Evolutionary conservation across 129 eudicot genomes (phyloP).

Genomic region (Ambrosia trifida): DNA sequence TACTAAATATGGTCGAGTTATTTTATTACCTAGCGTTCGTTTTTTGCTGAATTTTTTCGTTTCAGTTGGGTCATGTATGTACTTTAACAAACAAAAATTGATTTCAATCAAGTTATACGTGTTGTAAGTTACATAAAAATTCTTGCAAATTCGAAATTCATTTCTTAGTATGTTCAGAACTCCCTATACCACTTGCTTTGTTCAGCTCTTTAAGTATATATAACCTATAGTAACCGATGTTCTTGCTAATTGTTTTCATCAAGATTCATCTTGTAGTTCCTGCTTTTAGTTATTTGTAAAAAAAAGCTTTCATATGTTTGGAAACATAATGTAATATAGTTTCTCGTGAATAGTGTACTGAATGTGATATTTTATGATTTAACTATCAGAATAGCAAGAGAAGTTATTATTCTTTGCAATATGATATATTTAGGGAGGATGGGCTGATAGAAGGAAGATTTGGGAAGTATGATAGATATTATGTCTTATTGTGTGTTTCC

Average conservation of each 20-base stretch:
- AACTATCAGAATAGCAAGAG: not conserved
- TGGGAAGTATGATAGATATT: too few relatives aligned
- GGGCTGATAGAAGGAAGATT: not conserved
- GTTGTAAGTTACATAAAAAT: not conserved
- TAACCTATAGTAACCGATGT: too few relatives aligned
- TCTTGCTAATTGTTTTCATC: too few relatives aligned
- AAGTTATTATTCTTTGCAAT: too few relatives aligned
- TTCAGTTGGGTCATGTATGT: not conserved
- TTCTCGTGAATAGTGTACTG: slow-evolving; percentile 11
- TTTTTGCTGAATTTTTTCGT: not conserved
- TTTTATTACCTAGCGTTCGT: not conserved
- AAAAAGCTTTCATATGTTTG: not conserved
- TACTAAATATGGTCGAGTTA: not conserved
- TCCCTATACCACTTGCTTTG: not conserved
- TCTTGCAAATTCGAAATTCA: not conserved
- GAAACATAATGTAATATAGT: not conserved
- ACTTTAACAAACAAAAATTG: not conserved
- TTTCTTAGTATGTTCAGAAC: not conserved
- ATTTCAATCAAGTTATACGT: not conserved
- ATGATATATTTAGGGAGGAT: not conserved
- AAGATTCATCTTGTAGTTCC: not conserved
- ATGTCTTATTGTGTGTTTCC: too few relatives aligned
- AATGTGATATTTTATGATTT: not conserved
- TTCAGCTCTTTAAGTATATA: not conserved
- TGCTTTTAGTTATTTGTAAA: not conserved